Evolutionary conservation across 768 basidiomycete species (phyloP), one percentile per base, ranked within the genome.

Genomic region (Boletus rufocinnamomeus): DNA sequence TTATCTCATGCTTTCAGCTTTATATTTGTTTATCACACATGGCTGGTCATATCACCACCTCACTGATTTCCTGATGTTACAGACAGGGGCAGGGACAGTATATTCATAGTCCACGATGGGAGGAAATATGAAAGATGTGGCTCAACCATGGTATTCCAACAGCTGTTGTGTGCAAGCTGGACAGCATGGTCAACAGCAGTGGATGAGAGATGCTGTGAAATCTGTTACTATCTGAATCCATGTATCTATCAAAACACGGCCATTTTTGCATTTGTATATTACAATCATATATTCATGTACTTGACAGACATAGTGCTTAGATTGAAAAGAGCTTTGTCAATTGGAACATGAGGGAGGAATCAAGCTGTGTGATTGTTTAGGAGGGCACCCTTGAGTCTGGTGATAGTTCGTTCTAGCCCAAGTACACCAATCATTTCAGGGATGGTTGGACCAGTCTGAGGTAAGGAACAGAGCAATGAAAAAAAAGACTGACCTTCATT

Each of bases 51-150:
- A n/a, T n/a, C n/a, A n/a, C n/a, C n/a, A n/a, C n/a, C n/a, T n/a
- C n/a, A n/a, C n/a, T n/a, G n/a, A n/a, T n/a, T n/a, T n/a, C n/a
- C n/a, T n/a, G n/a, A n/a, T n/a, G n/a, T 83, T 25, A 21, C 56
- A 95, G 95, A 70, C 87, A 94, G 9, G 94, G 93, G 2, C 87
- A 92, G 45, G 82, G 93, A 49, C 95, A 98, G 69, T 95, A 84
- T 72, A 72, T 98, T 8, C 93, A 98, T 67, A 79, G 80, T 48
- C 85, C 87, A 2, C 80, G 97, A 28, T 91, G 91, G 86, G 95
- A 98, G 66, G 96, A 98, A 54, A 80, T 96, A 40, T 83, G 95
- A 30, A 92, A 89, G 76, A 84, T 82, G 0, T 99, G 97, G 97
- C 79, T 98, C 28, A 84, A 83, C 53, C 94, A 98, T 59, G 87